A percentile compares a stretch with the other conserved stretches of the same genome.
These are phyloP conservation scores for Entoloma clypeatum DNA, from an alignment of 1,284 basidiomycete genomes.

Conservation along the genomic window DNA sequence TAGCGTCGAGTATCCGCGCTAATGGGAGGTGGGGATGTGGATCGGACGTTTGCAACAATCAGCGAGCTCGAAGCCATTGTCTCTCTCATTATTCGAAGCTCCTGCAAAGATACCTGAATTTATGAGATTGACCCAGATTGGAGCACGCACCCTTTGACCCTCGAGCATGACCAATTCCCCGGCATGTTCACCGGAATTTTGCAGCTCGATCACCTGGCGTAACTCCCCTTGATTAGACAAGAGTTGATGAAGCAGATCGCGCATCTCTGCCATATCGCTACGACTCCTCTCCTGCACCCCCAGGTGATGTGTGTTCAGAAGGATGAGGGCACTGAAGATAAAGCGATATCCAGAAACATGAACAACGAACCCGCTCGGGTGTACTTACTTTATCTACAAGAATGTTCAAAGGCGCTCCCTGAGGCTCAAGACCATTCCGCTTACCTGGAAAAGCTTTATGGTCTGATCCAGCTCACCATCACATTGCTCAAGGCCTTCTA, in stretches of 20 bases:
- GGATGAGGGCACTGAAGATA: conserved; percentile 23
- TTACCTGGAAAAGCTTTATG: conserved; percentile 40
- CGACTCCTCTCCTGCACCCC: conserved; percentile 32
- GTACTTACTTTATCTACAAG: conserved; percentile 34
- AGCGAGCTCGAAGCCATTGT: conserved; percentile 12
- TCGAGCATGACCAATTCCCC: conserved; percentile 46
- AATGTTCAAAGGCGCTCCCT: conserved; percentile 12
- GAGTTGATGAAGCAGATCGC: conserved; percentile 35
- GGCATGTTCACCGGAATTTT: conserved; percentile 36
- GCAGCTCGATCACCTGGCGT: conserved; percentile 32
- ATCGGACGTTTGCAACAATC: conserved; percentile 13
- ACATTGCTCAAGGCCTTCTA: conserved; percentile 39
- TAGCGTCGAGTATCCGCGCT: conserved; percentile 33
- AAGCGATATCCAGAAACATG: not conserved
- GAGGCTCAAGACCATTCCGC: conserved; percentile 9
- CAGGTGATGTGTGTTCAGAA: conserved; percentile 32
- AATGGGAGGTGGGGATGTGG: conserved; percentile 23
- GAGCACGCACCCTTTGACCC: conserved; percentile 41
- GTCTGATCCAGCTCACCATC: conserved; percentile 38
- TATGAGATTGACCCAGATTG: not conserved
- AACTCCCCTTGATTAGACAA: conserved; percentile 36
- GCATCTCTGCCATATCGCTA: conserved; percentile 31
- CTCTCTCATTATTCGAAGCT: conserved; percentile 29
- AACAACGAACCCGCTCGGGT: not conserved
- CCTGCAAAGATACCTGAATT: conserved; percentile 11